A percentile compares a stretch with the other conserved stretches of the same genome.
These are phyloP conservation scores for Tetraselmis striata DNA, from an alignment of 139 green algal species.

Conservation along the genomic window DNA sequence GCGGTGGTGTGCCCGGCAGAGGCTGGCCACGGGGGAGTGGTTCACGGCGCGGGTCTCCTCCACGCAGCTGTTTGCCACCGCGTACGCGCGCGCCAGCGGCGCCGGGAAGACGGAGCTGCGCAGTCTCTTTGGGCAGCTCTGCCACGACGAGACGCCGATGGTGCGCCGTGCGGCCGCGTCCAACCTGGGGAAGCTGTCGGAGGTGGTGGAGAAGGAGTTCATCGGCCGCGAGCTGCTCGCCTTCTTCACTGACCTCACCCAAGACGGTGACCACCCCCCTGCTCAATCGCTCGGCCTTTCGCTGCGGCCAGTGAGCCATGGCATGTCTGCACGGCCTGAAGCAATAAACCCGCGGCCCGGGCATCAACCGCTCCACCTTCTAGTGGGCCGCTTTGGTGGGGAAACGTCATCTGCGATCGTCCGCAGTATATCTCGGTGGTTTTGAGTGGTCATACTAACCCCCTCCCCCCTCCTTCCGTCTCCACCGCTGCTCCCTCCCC, in stretches of 20 bases:
- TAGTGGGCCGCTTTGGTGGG: too few relatives aligned
- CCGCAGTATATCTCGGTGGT: too few relatives aligned
- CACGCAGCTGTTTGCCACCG: constrained; percentile 79
- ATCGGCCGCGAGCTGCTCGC: constrained; percentile 78
- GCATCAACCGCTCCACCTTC: too few relatives aligned
- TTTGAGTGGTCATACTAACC: too few relatives aligned
- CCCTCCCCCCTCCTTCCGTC: constrained; percentile 8
- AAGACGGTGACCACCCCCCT: constrained; percentile 63
- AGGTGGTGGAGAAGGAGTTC: constrained; percentile 62
- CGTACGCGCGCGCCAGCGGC: constrained; percentile 52
- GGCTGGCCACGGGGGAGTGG: constrained; percentile 88
- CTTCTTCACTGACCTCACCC: constrained; percentile 80
- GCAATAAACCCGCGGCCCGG: too few relatives aligned
- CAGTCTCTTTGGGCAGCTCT: constrained; percentile 69
- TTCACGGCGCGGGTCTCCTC: constrained; percentile 93
- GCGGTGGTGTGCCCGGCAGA: constrained; percentile 44
- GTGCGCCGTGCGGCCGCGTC: constrained; percentile 83
- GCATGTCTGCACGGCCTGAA: not conserved
- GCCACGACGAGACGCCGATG: constrained; percentile 98
- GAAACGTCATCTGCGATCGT: too few relatives aligned
- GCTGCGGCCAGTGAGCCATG: not conserved
- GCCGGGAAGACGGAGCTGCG: constrained; percentile 61
- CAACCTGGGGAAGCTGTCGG: constrained; percentile 80
- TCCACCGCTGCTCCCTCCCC: too few relatives aligned
- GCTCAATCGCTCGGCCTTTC: not conserved